Evolutionary conservation across 2,329 filamentous ascomycete species (phyloP).

Genomic region (Penicillium sp.): DNA sequence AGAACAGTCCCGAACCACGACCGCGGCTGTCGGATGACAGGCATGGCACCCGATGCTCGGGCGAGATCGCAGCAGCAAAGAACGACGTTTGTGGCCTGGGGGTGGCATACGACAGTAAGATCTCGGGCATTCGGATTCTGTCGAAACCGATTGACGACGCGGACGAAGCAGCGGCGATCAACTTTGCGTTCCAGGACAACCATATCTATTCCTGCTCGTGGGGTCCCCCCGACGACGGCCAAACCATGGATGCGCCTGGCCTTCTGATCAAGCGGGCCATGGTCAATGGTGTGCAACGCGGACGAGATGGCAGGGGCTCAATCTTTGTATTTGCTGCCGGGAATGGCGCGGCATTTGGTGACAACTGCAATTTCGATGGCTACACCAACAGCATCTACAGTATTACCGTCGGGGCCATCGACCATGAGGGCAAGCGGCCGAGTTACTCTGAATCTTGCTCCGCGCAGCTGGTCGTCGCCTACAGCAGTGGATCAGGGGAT

Average conservation of each 20-base stretch:
- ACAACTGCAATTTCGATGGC: conserved; percentile 99
- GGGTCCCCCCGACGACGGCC: conserved; percentile 91
- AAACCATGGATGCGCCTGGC: conserved; percentile 88
- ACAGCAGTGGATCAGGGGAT: conserved; percentile 84
- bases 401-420: conserved; percentile 90
- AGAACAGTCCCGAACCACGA: conserved; percentile 68
- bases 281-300: conserved; percentile 85
- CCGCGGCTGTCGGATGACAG: conserved; percentile 78
- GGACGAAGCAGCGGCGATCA: conserved; percentile 87
- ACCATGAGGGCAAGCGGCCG: conserved; percentile 78
- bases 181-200: conserved; percentile 85
- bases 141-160: conserved; percentile 85
- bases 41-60: conserved; percentile 90
- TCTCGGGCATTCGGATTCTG: conserved; percentile 87
- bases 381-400: conserved; percentile 99
- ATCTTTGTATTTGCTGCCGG: conserved; percentile 97
- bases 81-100: conserved; percentile 95
- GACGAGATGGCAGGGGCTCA: conserved; percentile 73
- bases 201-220: conserved; percentile 98
- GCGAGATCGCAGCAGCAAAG: conserved; percentile 84
- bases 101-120: conserved; percentile 84
- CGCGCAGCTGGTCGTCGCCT: conserved; percentile 90
- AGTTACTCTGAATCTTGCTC: conserved; percentile 97
- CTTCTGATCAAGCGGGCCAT: conserved; percentile 85
- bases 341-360: conserved; percentile 77